phyloP scores from a whole-genome alignment of 2,329 filamentous ascomycete genomes.

The Xylaria sp. region DNA sequence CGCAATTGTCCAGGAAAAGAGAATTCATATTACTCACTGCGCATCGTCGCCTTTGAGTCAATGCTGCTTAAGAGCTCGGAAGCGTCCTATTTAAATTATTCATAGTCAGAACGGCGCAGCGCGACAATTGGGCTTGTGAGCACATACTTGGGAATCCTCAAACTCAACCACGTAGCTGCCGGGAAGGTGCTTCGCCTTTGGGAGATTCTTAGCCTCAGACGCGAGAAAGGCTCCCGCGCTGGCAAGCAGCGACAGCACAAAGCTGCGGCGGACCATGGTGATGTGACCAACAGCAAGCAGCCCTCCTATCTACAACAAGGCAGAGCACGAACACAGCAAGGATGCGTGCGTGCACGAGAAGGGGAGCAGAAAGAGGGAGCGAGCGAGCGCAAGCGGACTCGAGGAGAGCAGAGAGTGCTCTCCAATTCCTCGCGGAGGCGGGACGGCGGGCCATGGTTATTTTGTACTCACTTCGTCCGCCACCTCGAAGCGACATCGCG shows the following conservation, averaged over 20 bases:
- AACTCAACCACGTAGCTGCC: slow-evolving; percentile 67
- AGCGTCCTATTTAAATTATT: slow-evolving; percentile 51
- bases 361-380: slow-evolving; percentile 8
- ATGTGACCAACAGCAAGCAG: slow-evolving; percentile 19
- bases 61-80: slow-evolving; percentile 55
- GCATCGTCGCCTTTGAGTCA: slow-evolving; percentile 55
- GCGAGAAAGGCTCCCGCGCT: slow-evolving; percentile 43
- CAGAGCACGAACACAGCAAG: slow-evolving; percentile 24
- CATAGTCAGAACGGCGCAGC: slow-evolving; percentile 23
- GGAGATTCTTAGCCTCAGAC: slow-evolving; percentile 40
- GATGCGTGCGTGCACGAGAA: slow-evolving; percentile 28
- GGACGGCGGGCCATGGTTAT: slow-evolving; percentile 24
- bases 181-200: slow-evolving; percentile 50
- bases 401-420: slow-evolving; percentile 18
- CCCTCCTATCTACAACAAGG: slow-evolving; percentile 17
- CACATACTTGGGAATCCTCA: slow-evolving; percentile 59
- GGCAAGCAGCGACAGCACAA: slow-evolving; percentile 46
- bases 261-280: slow-evolving; percentile 47
- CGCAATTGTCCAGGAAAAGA: not conserved
- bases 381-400: slow-evolving; percentile 21
- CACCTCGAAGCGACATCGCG: slow-evolving; percentile 9
- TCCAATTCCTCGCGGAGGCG: not conserved
- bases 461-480: slow-evolving; percentile 26
- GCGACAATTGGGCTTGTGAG: not conserved
- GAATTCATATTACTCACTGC: slow-evolving; percentile 45